Percentiles rank a stretch among this genome's conserved stretches.
Conservation (phyloP, 306 rosid species). For the Abrus precatorius region DNA sequence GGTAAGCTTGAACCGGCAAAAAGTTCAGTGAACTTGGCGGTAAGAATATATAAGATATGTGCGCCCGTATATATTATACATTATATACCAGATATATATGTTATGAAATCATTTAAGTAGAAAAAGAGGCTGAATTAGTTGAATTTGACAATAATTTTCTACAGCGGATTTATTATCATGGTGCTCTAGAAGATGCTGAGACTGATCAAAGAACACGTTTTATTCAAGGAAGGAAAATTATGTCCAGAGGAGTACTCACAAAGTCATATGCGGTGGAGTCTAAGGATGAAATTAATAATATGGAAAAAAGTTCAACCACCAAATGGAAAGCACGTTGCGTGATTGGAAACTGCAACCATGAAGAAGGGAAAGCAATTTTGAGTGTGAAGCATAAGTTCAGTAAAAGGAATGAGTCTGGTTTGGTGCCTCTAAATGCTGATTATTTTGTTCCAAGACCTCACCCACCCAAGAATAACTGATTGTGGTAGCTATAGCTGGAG, state of each 20-base stretch:
- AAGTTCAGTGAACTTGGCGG: constrained; percentile 45
- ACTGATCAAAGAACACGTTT: constrained; percentile 13
- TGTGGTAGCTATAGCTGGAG: not conserved
- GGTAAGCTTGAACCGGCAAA: not conserved
- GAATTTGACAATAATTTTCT: not conserved
- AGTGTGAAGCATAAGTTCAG: constrained; percentile 10
- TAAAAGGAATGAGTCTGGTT: constrained; percentile 41
- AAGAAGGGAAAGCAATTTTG: constrained; percentile 2
- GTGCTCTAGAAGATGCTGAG: constrained; percentile 26
- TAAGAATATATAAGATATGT: constrained; percentile 21
- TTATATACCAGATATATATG: not conserved
- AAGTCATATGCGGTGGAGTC: constrained; percentile 18
- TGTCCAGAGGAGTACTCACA: constrained; percentile 12
- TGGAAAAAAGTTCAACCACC: constrained; percentile 26
- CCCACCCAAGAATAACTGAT: constrained; percentile 74
- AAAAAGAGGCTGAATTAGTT: not conserved
- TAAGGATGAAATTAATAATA: not conserved
- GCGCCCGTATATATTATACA: not conserved
- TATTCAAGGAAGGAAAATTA: constrained; percentile 51
- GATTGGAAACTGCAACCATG: not conserved
- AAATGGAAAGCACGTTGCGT: not conserved
- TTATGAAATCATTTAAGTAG: not conserved
- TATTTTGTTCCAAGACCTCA: constrained; percentile 72
- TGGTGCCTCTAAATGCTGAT: constrained; percentile 63
- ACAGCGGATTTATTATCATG: constrained; percentile 43